Percentiles rank a stretch among this genome's conserved stretches.
Conservation (phyloP, 805 yeast species). For the Isabelozyma heimii region DNA sequence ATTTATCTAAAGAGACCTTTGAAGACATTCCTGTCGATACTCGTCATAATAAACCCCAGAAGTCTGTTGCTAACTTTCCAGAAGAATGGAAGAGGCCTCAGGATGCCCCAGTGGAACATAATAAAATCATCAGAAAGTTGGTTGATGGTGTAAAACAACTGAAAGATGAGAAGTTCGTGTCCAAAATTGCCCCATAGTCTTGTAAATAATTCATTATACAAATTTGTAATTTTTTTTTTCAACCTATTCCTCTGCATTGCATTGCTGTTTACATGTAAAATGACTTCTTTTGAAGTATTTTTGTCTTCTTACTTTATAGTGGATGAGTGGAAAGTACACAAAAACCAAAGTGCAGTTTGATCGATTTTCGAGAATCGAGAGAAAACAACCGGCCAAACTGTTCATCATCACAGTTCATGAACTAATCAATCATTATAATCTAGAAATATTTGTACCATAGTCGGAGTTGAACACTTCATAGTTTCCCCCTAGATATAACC, state of each 20-base stretch:
- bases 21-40: slow-evolving; percentile 79
- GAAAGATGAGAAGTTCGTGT: slow-evolving; percentile 32
- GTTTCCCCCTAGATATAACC: background rate
- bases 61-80: slow-evolving; percentile 56
- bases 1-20: slow-evolving; percentile 55
- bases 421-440: background rate
- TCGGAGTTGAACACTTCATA: background rate
- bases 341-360: background rate
- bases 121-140: slow-evolving; percentile 29
- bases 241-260: no score
- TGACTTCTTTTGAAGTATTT: no score
- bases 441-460: background rate
- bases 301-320: background rate
- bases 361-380: background rate
- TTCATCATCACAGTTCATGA: background rate
- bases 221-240: background rate
- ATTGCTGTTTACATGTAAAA: no score
- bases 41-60: slow-evolving; percentile 56
- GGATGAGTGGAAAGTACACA: background rate
- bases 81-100: slow-evolving; percentile 69
- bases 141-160: slow-evolving; percentile 29
- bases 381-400: background rate
- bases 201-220: background rate
- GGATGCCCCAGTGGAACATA: slow-evolving; percentile 57
- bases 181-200: slow-evolving; percentile 16